Base-by-base conservation (phyloP, 2,329 filamentous ascomycete genomes). In the Claviceps lovelessii region DNA sequence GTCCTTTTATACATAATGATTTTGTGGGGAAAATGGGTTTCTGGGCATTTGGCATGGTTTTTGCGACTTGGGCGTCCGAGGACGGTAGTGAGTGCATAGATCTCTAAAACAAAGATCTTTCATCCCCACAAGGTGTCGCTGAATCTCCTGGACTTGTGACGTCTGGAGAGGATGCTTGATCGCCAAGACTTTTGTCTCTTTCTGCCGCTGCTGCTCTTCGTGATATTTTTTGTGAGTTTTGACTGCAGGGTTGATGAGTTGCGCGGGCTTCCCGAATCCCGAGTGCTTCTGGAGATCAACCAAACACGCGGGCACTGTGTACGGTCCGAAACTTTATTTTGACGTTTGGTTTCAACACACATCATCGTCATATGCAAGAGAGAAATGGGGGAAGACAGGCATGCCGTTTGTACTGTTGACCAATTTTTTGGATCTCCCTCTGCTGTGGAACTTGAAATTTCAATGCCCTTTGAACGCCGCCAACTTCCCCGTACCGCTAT, bases 161-260 rank as follows among this genome's bases (percentile, higher is more conserved):
- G 51, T 71, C 70, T 66, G 75, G 77, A 75, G 84, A 88, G 80
- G 82, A 93, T 69, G 88, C 88, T 95, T 88, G 89, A 95, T 90
- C 83, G 89, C 89, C 89, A 95, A 59, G 54, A 59, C 52, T 51
- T 52, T 23, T 51, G 51, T 53, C 56, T 54, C 51, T 41, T 37
- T 46, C 8, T 15, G 4, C 7, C 15, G 15, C 33, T 37, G 23
- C 19, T 13, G 13, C 8, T 37, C 4, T 37, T n/a, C 9, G 49
- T 45, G 47, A 52, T 28, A 23, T 8, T 51, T 17, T 45, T 10
- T 33, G 46, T 45, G 39, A 54, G 19, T 23, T 10, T 50, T 42
- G 11, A 52, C 42, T 48, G 19, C 44, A 48, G 15, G 23, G 45
- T 29, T n/a, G 51, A 53, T 19, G 28, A 10, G 9, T 19, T 39